Evolutionary conservation across 2,329 filamentous ascomycete genomes (phyloP).

Genomic region (Sclerotinia sclerotiorum): DNA sequence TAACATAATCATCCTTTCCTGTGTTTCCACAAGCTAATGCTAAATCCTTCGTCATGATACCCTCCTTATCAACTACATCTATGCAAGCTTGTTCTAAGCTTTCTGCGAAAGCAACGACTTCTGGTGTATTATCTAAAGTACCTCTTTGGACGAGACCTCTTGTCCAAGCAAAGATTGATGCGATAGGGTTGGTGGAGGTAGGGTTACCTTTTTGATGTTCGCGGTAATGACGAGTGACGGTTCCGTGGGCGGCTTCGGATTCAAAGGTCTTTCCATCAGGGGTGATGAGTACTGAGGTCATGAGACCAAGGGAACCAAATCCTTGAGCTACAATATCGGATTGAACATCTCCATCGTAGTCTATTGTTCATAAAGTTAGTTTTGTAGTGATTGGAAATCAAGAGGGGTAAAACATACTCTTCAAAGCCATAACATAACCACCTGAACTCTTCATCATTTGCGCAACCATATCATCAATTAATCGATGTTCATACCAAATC

Average conservation of each 20-base stretch:
- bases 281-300: conserved; percentile 97
- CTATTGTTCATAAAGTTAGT: conserved; percentile 47
- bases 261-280: conserved; percentile 97
- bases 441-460: conserved; percentile 99
- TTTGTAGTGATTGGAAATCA: neutral
- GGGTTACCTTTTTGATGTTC: conserved; percentile 98
- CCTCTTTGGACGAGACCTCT: conserved; percentile 91
- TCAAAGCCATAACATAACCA: conserved; percentile 95
- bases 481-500: conserved; percentile 99
- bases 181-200: conserved; percentile 98
- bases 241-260: conserved; percentile 96
- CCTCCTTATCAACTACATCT: conserved; percentile 89
- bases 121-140: conserved; percentile 88
- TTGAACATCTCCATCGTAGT: conserved; percentile 99
- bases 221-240: conserved; percentile 96
- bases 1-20: conserved; percentile 81
- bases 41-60: conserved; percentile 99
- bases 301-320: conserved; percentile 95
- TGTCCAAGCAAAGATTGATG: conserved; percentile 99
- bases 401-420: conserved; percentile 64
- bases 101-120: conserved; percentile 88
- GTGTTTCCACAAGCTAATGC: conserved; percentile 93
- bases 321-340: conserved; percentile 98
- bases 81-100: conserved; percentile 89
- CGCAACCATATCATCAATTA: conserved; percentile 99